Evolutionary conservation across 306 rosid genomes (phyloP).

Genomic region (Elaeagnus macrophylla): DNA sequence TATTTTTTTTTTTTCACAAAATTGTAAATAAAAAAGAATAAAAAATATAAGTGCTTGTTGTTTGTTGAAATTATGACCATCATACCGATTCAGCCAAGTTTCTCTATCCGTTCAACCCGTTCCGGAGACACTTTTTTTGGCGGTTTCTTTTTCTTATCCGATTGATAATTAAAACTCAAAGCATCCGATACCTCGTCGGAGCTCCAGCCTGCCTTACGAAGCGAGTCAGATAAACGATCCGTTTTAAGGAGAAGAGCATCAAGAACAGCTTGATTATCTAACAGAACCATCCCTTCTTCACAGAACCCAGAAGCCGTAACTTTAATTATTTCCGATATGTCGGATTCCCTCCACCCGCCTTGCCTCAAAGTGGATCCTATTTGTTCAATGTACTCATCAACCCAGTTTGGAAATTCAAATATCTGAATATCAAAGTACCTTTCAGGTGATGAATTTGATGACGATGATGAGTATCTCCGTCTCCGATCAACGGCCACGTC

Average conservation of each 20-base stretch:
- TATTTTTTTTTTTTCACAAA: too few species aligned
- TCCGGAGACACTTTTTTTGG: slow-evolving; percentile 63
- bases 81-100: slow-evolving; percentile 79
- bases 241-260: slow-evolving; percentile 68
- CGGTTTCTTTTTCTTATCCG: slow-evolving; percentile 67
- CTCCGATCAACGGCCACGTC: too few species aligned
- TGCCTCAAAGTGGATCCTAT: slow-evolving; percentile 54
- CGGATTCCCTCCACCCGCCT: slow-evolving; percentile 81
- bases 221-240: slow-evolving; percentile 53
- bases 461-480: slow-evolving; percentile 40
- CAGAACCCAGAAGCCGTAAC: slow-evolving; percentile 69
- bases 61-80: slow-evolving; percentile 26
- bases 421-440: slow-evolving; percentile 47
- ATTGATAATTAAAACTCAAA: slow-evolving; percentile 71
- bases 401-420: slow-evolving; percentile 51
- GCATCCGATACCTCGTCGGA: slow-evolving; percentile 83
- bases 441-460: slow-evolving; percentile 53
- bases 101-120: slow-evolving; percentile 54
- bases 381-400: slow-evolving; percentile 51
- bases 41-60: background rate
- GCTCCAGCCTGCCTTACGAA: slow-evolving; percentile 87
- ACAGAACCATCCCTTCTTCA: slow-evolving; percentile 51
- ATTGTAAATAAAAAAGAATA: slow-evolving; percentile 1
- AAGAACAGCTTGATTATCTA: slow-evolving; percentile 67
- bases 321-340: slow-evolving; percentile 45